These are phyloP conservation scores for Saccharomycopsis hybrid DNA, from an alignment of 1,139 yeast species.

Conservation along the genomic window DNA sequence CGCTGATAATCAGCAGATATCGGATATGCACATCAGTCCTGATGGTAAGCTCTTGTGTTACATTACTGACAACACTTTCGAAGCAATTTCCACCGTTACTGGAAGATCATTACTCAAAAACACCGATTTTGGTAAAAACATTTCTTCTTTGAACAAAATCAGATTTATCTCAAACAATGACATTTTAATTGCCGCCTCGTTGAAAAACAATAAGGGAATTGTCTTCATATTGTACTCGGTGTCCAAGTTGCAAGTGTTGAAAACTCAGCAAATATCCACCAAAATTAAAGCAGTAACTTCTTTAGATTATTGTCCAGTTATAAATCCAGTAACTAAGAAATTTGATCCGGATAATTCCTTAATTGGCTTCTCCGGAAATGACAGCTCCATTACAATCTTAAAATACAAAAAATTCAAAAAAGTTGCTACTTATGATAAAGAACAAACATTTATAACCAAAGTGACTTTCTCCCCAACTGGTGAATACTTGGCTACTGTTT, in stretches of 20 bases:
- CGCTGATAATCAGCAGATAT: slow-evolving; percentile 43
- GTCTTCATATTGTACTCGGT: slow-evolving; percentile 38
- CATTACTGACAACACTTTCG: slow-evolving; percentile 48
- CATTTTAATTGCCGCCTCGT: slow-evolving; percentile 51
- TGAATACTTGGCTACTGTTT: slow-evolving; percentile 61
- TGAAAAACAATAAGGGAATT: slow-evolving; percentile 40
- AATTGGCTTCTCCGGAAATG: slow-evolving; percentile 71
- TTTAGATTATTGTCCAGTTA: slow-evolving; percentile 40
- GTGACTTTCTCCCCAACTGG: slow-evolving; percentile 69
- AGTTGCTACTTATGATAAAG: slow-evolving; percentile 46
- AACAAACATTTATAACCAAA: slow-evolving; percentile 73
- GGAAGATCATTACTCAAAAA: slow-evolving; percentile 35
- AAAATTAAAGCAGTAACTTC: slow-evolving; percentile 65
- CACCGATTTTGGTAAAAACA: slow-evolving; percentile 24
- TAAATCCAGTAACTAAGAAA: slow-evolving; percentile 18
- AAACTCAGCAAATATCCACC: slow-evolving; percentile 40
- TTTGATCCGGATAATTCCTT: slow-evolving; percentile 35
- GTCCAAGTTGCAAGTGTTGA: slow-evolving; percentile 32
- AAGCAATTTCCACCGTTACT: slow-evolving; percentile 44
- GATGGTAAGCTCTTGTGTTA: slow-evolving; percentile 50
- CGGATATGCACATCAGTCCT: slow-evolving; percentile 42
- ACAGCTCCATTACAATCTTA: slow-evolving; percentile 55
- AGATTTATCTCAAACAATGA: slow-evolving; percentile 49
- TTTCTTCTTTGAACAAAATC: slow-evolving; percentile 45
- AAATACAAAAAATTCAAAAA: slow-evolving; percentile 46